Base-by-base conservation (phyloP, 768 basidiomycete species). In the Lentinula edodes region DNA sequence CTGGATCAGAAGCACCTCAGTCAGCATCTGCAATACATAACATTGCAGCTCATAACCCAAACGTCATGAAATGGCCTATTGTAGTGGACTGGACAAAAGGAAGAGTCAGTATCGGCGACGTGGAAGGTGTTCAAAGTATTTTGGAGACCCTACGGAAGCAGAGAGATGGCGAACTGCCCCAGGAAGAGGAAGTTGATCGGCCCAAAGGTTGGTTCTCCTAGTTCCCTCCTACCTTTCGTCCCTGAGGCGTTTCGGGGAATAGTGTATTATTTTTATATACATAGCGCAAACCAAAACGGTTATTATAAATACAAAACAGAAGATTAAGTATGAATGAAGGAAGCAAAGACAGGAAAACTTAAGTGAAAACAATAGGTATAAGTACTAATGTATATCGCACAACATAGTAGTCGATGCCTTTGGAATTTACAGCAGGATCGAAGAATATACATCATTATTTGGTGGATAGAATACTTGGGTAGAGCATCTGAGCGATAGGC, bases 81-180 rank as follows among this genome's bases (percentile, higher is more conserved):
- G 88, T 92, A 0, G 90, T 92, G 1, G 85, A 92, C 65, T 92
- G 90, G 90, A 73, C 76, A 15, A 80, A 77, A 23, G 90, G 90
- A 1, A 78, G 78, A 45, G 88, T 84, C 9, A 80, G 80, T 18
- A 73, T 91, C 0, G 90, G 90, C 0, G 84, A 88, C 62, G 75
- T 86, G 16, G 87, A 89, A 6, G 85, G 86, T 18, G 90, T 90
- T n/a, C 82, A 80, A 58, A 68, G 69, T 1, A 87, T 92, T 15
- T 67, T 92, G 68, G 90, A 92, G 64, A 76, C 73, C 32, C 63
- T 92, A 60, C 75, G 89, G 66, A 83, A 83, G 73, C 80, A 76
- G 61, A 75, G 90, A 59, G 90, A 91, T 64, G 89, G 89, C 0
- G 87, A 90, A 66, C 54, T 71, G 32, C 70, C 76, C 61, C 79